These are phyloP conservation scores for Leccinellum luteum DNA, from an alignment of 768 basidiomycete species.

Conservation along the genomic window DNA sequence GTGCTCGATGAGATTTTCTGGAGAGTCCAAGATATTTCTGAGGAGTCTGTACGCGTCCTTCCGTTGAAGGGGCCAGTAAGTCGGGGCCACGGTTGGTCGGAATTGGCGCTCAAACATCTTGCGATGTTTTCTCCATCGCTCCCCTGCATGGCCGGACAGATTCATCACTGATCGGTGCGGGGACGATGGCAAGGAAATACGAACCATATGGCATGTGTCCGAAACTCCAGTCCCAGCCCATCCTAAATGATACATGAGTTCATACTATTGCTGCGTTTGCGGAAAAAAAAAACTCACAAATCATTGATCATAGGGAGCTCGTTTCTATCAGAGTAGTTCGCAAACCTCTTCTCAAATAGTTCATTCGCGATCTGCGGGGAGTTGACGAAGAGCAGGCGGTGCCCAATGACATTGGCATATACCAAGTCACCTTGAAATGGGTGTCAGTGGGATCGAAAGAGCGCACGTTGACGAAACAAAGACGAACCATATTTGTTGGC, in stretches of 20 bases:
- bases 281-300: constrained; percentile 32
- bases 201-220: constrained; percentile 53
- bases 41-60: constrained; percentile 46
- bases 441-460: neutral
- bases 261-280: neutral
- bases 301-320: constrained; percentile 49
- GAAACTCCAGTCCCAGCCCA: constrained; percentile 50
- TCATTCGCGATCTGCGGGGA: constrained; percentile 45
- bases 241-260: constrained; percentile 32
- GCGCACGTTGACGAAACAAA: neutral
- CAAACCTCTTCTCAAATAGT: constrained; percentile 54
- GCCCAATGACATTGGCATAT: constrained; percentile 49
- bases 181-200: constrained; percentile 3
- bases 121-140: constrained; percentile 51
- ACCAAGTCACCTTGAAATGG: constrained; percentile 45
- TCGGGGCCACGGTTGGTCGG: constrained; percentile 39
- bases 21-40: constrained; percentile 41
- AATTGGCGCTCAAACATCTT: constrained; percentile 54
- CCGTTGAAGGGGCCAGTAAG: constrained; percentile 45
- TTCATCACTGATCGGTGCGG: neutral
- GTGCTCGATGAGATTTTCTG: constrained; percentile 45
- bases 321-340: constrained; percentile 55
- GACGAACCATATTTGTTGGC: constrained; percentile 35
- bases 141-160: constrained; percentile 33
- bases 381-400: constrained; percentile 48